Conservation (phyloP, 257 asterid genomes). For the Scutellaria baicalensis region DNA sequence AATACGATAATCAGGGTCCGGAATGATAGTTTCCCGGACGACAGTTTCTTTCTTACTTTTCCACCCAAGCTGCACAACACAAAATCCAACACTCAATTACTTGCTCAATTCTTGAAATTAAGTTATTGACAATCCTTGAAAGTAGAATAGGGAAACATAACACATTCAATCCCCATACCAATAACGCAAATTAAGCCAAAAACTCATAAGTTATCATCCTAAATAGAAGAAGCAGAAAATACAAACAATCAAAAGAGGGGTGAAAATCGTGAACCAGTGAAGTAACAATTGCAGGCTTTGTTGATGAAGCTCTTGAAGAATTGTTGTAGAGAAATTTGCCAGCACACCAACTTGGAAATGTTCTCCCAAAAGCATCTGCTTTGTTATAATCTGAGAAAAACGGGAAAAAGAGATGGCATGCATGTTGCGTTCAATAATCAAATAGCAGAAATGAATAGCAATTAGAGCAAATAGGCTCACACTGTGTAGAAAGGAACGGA, state of each 20-base stretch:
- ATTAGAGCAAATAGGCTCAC: conserved; percentile 25
- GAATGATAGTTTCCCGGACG: conserved; percentile 73
- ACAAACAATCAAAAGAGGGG: not conserved
- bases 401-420: not conserved
- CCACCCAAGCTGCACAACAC: conserved; percentile 52
- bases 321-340: conserved; percentile 26
- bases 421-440: not conserved
- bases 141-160: not conserved
- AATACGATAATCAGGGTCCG: conserved; percentile 86
- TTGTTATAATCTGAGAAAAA: conserved; percentile 31
- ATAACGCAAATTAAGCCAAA: not conserved
- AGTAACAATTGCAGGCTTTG: conserved; percentile 34
- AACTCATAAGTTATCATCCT: not conserved
- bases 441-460: not conserved
- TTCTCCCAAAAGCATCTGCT: conserved; percentile 19
- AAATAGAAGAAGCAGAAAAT: not conserved
- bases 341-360: conserved; percentile 30
- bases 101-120: not conserved
- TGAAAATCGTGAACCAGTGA: conserved; percentile 40
- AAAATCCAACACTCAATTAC: not conserved
- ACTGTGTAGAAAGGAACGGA: conserved; percentile 27
- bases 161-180: not conserved
- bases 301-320: conserved; percentile 12
- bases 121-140: not conserved
- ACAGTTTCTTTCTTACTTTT: conserved; percentile 53